A percentile compares a stretch with the other conserved stretches of the same genome.
These are phyloP conservation scores for Coprinellus micaceus DNA, from an alignment of 768 basidiomycete species.

Conservation along the genomic window DNA sequence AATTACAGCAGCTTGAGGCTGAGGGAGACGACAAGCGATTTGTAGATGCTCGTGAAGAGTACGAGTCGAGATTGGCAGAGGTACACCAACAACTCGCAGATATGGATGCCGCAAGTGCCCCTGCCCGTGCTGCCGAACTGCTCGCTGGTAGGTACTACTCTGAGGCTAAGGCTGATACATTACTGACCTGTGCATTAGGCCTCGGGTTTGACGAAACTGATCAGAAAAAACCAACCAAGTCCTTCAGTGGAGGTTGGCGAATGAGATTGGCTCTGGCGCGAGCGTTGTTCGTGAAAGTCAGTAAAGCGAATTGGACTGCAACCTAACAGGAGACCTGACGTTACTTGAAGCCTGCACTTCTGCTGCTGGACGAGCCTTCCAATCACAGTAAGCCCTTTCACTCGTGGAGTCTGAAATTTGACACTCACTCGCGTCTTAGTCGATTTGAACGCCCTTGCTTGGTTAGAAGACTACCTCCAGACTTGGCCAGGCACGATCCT, in stretches of 20 bases:
- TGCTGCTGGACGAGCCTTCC: slow-evolving; percentile 90
- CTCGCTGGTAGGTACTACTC: slow-evolving; percentile 69
- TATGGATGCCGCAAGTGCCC: slow-evolving; percentile 97
- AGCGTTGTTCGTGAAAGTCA: slow-evolving; percentile 92
- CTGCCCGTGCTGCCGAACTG: slow-evolving; percentile 86
- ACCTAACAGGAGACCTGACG: not conserved
- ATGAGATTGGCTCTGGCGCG: slow-evolving; percentile 96
- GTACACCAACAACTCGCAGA: slow-evolving; percentile 90
- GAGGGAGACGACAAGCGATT: slow-evolving; percentile 77
- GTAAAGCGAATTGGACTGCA: not conserved
- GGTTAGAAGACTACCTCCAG: slow-evolving; percentile 96
- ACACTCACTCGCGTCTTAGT: slow-evolving; percentile 37
- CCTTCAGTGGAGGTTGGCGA: slow-evolving; percentile 96
- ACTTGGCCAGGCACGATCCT: slow-evolving; percentile 91
- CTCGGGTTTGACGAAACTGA: slow-evolving; percentile 89
- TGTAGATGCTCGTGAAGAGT: slow-evolving; percentile 83
- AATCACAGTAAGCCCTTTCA: slow-evolving; percentile 75
- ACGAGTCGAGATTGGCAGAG: slow-evolving; percentile 76
- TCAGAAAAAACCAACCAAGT: slow-evolving; percentile 76
- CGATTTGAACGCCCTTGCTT: slow-evolving; percentile 93
- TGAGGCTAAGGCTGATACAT: not conserved
- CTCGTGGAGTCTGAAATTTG: not conserved
- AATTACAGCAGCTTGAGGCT: slow-evolving; percentile 66
- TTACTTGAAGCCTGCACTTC: slow-evolving; percentile 54
- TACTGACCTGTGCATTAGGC: slow-evolving; percentile 38